Evolutionary conservation across 2,329 filamentous ascomycete genomes (phyloP).

Genomic region (Paecilomyces sp.): DNA sequence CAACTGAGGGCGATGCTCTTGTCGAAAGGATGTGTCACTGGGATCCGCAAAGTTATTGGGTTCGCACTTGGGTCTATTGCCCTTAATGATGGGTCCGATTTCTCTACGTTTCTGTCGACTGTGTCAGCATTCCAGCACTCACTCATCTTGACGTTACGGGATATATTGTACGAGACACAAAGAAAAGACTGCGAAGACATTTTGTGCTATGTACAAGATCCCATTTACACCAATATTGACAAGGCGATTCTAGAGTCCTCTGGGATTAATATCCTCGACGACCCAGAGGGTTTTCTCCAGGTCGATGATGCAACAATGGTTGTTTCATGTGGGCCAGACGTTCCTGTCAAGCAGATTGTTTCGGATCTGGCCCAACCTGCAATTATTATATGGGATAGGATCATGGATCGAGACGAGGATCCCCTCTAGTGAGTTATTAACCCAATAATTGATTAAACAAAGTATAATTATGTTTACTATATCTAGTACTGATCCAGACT

Average conservation of each 20-base stretch:
- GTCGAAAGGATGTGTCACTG: background rate
- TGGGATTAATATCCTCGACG: slow-evolving; percentile 16
- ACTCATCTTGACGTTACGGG: slow-evolving; percentile 2
- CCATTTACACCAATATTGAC: slow-evolving; percentile 10
- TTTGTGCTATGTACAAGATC: slow-evolving; percentile 17
- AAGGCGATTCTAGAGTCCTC: slow-evolving; percentile 5
- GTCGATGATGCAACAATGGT: slow-evolving; percentile 27
- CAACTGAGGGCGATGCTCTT: background rate
- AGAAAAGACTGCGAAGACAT: background rate
- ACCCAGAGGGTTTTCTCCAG: slow-evolving; percentile 25
- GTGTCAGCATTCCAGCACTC: slow-evolving; percentile 3
- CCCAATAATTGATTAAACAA: background rate
- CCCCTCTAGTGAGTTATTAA: no score
- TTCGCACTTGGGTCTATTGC: slow-evolving; percentile 3
- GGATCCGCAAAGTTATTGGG: slow-evolving; percentile 2
- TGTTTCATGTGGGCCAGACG: slow-evolving; percentile 21
- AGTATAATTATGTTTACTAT: background rate
- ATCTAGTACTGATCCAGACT: slow-evolving; percentile 1
- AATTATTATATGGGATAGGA: slow-evolving; percentile 14
- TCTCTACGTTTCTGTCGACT: background rate
- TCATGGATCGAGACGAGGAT: background rate
- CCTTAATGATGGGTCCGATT: background rate
- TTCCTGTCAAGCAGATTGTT: slow-evolving; percentile 30
- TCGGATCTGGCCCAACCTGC: slow-evolving; percentile 28
- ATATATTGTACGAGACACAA: slow-evolving; percentile 1